Evolutionary conservation across 23 red algal genomes (phyloP).

Genomic region (Cyanidioschyzon merolae): DNA sequence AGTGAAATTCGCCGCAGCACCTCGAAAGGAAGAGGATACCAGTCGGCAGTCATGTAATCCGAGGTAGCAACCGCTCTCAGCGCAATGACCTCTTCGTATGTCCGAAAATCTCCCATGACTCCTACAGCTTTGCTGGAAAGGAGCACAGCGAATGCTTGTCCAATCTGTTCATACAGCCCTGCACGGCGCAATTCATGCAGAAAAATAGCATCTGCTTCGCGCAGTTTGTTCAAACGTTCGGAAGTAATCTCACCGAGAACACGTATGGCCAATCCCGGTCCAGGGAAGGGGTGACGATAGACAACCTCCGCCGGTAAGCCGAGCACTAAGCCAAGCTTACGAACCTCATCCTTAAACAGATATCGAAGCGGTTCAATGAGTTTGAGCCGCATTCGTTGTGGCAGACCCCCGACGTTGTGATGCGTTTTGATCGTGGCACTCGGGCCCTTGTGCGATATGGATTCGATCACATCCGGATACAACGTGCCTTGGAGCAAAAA

Average conservation of each 20-base stretch:
- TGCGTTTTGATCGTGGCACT: conserved; percentile 98
- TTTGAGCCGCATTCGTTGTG: conserved; percentile 69
- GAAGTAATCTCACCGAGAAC: conserved; percentile 69
- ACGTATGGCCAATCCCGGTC: conserved; percentile 93
- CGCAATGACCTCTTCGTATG: conserved; percentile 91
- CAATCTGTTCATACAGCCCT: conserved; percentile 69
- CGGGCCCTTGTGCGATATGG: conserved; percentile 66
- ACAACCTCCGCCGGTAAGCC: conserved; percentile 68
- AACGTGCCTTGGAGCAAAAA: conserved; percentile 92
- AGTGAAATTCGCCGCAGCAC: conserved; percentile 50
- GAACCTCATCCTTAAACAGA: conserved; percentile 96
- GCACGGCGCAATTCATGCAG: conserved; percentile 56
- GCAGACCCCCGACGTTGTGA: conserved; percentile 93
- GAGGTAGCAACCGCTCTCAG: conserved; percentile 83
- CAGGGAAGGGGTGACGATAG: conserved; percentile 88
- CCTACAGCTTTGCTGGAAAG: conserved; percentile 87
- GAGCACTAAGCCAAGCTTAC: conserved; percentile 53
- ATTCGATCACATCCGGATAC: conserved; percentile 99
- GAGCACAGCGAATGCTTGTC: conserved; percentile 92
- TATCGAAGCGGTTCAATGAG: conserved; percentile 86
- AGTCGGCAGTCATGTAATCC: conserved; percentile 96
- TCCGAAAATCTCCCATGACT: conserved; percentile 96
- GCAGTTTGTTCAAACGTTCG: conserved; percentile 43
- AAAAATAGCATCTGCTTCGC: conserved; percentile 75
- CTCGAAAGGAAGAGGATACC: conserved; percentile 49